Conservation (phyloP, 192 early-diverging fungal genomes). For the Umbelopsis sp. region DNA sequence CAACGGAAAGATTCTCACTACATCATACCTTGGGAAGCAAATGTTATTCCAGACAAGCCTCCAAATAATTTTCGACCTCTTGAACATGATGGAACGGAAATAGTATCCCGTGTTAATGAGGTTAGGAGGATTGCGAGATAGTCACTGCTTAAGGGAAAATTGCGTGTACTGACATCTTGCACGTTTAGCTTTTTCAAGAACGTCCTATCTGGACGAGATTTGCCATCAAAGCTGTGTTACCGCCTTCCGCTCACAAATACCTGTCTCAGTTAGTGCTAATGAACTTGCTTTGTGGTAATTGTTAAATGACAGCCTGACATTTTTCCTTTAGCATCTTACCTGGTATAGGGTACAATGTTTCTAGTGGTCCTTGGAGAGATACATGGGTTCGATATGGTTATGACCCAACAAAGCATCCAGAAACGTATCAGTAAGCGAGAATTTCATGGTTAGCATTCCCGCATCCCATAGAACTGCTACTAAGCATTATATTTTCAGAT, state of each 20-base stretch:
- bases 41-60: background rate
- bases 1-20: background rate
- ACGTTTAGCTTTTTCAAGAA: conserved; percentile 38
- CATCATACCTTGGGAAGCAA: background rate
- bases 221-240: conserved; percentile 30
- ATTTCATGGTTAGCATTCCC: background rate
- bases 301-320: background rate
- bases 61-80: background rate
- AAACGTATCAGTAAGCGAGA: conserved; percentile 27
- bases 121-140: background rate
- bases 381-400: conserved; percentile 51
- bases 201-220: conserved; percentile 48
- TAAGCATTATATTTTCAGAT: background rate
- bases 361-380: conserved; percentile 47
- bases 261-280: conserved; percentile 6
- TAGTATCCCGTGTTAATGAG: background rate
- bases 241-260: conserved; percentile 25
- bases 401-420: conserved; percentile 37
- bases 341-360: conserved; percentile 36
- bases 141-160: background rate
- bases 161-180: background rate
- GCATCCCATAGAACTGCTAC: background rate
- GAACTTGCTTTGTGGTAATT: background rate
- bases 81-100: background rate
- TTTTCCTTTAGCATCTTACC: conserved; percentile 30